A percentile compares a stretch with the other conserved stretches of the same genome.
phyloP scores from a whole-genome alignment of 176 grass and related monocot species.

The Cenchrus americanus region DNA sequence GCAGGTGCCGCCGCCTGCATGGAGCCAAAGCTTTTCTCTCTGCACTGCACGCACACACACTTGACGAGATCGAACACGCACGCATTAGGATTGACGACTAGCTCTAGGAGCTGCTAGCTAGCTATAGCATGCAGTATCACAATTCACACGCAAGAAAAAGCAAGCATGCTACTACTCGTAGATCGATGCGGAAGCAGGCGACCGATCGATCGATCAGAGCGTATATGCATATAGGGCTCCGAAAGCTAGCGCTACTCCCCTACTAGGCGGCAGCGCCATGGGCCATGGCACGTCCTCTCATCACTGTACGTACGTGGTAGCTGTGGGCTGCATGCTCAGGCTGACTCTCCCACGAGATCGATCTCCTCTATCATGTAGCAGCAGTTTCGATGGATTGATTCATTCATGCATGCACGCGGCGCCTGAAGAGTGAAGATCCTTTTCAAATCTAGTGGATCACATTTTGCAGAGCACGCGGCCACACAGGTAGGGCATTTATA shows the following conservation, averaged over 20 bases:
- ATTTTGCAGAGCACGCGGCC: not conserved
- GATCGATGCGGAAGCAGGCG: too few species aligned
- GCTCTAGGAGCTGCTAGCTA: too few species aligned
- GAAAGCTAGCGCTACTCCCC: too few species aligned
- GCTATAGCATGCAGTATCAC: not conserved
- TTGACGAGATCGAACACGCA: not conserved
- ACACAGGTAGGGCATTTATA: not conserved
- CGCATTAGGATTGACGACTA: not conserved
- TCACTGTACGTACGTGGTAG: too few species aligned
- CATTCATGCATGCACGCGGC: slow-evolving; percentile 32
- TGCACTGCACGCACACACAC: too few species aligned
- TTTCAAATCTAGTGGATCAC: not conserved
- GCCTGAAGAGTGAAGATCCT: slow-evolving; percentile 21
- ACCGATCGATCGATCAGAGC: too few species aligned
- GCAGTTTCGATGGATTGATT: slow-evolving; percentile 19
- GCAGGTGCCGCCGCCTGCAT: not conserved
- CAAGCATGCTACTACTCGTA: not conserved
- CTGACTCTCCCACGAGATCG: not conserved
- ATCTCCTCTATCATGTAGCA: not conserved
- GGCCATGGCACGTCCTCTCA: too few species aligned
- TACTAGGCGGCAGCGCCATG: too few species aligned
- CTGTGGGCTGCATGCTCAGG: too few species aligned
- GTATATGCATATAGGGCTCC: too few species aligned
- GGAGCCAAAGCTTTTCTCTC: not conserved
- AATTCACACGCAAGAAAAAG: too few species aligned